Conservation (phyloP, 768 basidiomycete genomes). For the Mrakia gelida region DNA sequence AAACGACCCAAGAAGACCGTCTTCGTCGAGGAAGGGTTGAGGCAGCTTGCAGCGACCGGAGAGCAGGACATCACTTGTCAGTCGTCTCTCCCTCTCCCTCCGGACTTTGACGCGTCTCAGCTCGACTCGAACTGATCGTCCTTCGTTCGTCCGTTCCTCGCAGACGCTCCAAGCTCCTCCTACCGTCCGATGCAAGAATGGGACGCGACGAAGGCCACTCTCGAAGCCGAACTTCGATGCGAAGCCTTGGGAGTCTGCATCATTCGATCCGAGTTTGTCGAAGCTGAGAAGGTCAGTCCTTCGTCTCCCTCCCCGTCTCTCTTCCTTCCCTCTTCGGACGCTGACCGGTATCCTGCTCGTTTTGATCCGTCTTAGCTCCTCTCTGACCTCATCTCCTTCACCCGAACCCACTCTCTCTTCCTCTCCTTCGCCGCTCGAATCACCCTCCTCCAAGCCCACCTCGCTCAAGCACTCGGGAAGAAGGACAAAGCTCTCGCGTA, state of each 20-base stretch:
- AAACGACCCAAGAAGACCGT: conserved; percentile 31
- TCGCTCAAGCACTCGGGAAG: conserved; percentile 21
- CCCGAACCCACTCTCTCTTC: conserved; percentile 21
- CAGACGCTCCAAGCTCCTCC: not conserved
- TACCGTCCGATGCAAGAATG: not conserved
- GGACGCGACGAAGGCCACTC: not conserved
- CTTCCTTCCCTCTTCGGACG: not conserved
- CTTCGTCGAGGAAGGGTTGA: conserved; percentile 27
- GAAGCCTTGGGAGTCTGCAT: conserved; percentile 18
- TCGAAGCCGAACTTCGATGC: conserved; percentile 26
- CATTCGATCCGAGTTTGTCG: conserved; percentile 29
- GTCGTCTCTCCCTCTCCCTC: not conserved
- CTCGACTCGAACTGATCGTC: not conserved
- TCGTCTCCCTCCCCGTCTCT: not conserved
- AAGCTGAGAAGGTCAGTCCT: conserved; percentile 12
- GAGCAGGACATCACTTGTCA: not conserved
- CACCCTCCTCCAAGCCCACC: conserved; percentile 29
- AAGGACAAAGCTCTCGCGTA: conserved; percentile 6
- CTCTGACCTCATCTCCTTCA: conserved; percentile 15
- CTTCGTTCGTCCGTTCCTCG: not conserved
- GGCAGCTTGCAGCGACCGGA: conserved; percentile 5
- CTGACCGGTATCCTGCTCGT: not conserved
- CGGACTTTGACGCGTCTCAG: not conserved
- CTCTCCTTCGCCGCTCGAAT: conserved; percentile 17
- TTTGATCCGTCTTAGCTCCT: conserved; percentile 17